Conservation (phyloP, 2,329 filamentous ascomycete genomes). For the Hymenoscyphus occultus region DNA sequence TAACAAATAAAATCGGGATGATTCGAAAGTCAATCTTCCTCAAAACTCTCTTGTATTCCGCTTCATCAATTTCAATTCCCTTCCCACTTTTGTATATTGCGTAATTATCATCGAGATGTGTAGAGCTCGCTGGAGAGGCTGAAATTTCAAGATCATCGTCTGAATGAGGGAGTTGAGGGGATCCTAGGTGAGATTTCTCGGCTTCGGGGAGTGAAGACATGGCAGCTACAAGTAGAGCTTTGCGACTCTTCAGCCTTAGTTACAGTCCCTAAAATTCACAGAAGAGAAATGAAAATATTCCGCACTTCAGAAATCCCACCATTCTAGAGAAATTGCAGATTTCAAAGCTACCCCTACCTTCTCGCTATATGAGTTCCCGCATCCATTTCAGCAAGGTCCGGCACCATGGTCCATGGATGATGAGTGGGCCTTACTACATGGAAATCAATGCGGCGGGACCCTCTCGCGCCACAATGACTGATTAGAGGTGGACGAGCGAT, state of each 20-base stretch:
- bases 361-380: not conserved
- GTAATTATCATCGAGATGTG: constrained; percentile 39
- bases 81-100: constrained; percentile 37
- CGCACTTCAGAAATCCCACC: not conserved
- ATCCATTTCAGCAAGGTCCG: not conserved
- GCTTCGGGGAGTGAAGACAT: not conserved
- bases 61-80: constrained; percentile 28
- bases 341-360: constrained; percentile 3
- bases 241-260: not conserved
- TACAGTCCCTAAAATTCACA: not conserved
- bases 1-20: constrained; percentile 55
- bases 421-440: not conserved
- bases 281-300: not conserved
- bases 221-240: no score
- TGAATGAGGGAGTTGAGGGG: not conserved
- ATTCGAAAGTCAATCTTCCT: constrained; percentile 55
- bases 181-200: not conserved
- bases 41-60: constrained; percentile 38
- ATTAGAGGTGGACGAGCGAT: not conserved
- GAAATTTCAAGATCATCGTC: constrained; percentile 12
- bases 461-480: not conserved
- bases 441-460: not conserved
- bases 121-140: constrained; percentile 22
- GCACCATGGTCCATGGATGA: not conserved
- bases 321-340: not conserved